These are phyloP conservation scores for Podila minutissima DNA, from an alignment of 192 early-diverging fungal species.

Conservation along the genomic window DNA sequence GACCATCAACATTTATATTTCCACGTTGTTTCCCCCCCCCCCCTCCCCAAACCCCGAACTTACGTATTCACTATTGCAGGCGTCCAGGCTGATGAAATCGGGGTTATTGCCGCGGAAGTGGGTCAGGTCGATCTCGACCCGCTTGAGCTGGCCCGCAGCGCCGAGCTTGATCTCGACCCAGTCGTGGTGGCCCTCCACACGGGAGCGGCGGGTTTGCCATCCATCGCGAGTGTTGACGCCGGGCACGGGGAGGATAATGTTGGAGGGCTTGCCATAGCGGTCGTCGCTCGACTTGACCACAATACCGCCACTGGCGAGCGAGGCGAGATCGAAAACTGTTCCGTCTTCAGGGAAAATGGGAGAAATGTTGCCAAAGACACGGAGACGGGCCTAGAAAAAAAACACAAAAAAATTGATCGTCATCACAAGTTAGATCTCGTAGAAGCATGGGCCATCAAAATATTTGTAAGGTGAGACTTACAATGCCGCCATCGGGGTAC, in stretches of 20 bases:
- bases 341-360: conserved; percentile 63
- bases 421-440: not conserved
- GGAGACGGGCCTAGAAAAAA: conserved; percentile 70
- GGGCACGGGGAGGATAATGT: conserved; percentile 81
- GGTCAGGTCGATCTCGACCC: conserved; percentile 83
- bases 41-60: conserved; percentile 26
- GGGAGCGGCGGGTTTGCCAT: conserved; percentile 91
- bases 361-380: conserved; percentile 78
- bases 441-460: conserved; percentile 4
- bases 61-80: conserved; percentile 60
- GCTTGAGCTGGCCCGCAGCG: conserved; percentile 70
- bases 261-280: conserved; percentile 83
- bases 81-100: conserved; percentile 79
- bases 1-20: conserved; percentile 18
- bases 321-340: conserved; percentile 70
- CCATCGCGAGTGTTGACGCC: conserved; percentile 88
- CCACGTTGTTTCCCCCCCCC: not conserved
- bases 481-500: conserved; percentile 86
- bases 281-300: conserved; percentile 77
- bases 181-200: conserved; percentile 79
- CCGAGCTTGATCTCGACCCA: conserved; percentile 87
- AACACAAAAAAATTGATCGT: no score
- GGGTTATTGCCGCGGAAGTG: conserved; percentile 95
- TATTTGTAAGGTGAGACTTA: conserved; percentile 14
- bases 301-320: conserved; percentile 72